Evolutionary conservation across 768 basidiomycete genomes (phyloP).

Genomic region (Trametes gibbosa): DNA sequence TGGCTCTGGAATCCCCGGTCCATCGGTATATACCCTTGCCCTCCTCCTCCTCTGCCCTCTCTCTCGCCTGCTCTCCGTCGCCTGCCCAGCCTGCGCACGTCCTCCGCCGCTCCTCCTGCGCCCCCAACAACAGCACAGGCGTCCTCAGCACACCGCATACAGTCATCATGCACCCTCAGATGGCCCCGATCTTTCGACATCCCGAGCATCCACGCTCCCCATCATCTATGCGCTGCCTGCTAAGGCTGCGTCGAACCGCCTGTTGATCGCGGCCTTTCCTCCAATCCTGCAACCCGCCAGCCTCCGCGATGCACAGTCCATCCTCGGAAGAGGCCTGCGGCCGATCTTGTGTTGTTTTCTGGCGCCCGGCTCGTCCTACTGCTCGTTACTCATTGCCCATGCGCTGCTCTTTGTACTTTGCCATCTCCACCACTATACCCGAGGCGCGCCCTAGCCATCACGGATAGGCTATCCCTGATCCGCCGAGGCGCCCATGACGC

Average conservation of each 20-base stretch:
- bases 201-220: background rate
- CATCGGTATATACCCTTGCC: constrained; percentile 13
- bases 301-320: background rate
- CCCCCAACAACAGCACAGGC: background rate
- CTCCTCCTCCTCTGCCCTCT: background rate
- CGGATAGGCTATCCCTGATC: constrained; percentile 16
- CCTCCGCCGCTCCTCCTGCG: background rate
- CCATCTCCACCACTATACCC: background rate
- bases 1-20: constrained; percentile 6
- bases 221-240: background rate
- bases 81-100: background rate
- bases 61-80: background rate
- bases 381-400: background rate
- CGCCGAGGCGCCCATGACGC: constrained; percentile 1
- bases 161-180: background rate
- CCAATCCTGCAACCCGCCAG: constrained; percentile 5
- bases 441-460: constrained; percentile 1
- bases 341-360: background rate
- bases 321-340: background rate
- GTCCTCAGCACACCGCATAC: background rate
- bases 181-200: background rate
- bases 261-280: constrained; percentile 1
- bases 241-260: constrained; percentile 1
- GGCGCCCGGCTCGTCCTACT: background rate
- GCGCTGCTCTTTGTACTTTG: background rate